Evolutionary conservation across 1,284 basidiomycete species (phyloP).

Genomic region (Bondarzewia mesenterica): DNA sequence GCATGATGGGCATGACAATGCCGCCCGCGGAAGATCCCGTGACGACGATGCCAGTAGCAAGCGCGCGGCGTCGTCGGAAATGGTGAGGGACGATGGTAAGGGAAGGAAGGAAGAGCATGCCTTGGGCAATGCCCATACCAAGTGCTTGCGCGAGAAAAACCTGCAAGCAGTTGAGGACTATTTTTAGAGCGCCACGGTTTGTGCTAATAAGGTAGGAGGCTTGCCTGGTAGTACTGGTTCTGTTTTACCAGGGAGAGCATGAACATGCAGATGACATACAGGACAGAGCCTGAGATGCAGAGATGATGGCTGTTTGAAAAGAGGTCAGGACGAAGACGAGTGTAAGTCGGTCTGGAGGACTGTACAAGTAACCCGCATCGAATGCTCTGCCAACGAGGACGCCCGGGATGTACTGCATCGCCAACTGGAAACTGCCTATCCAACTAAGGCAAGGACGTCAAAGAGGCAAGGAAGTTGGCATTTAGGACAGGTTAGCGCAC

Average conservation of each 20-base stretch:
- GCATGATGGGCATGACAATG: conserved; percentile 31
- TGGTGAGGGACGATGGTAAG: conserved; percentile 40
- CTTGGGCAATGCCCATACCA: conserved; percentile 43
- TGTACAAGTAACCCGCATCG: conserved; percentile 1
- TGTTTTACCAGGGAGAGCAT: not conserved
- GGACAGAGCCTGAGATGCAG: not conserved
- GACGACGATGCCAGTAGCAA: conserved; percentile 43
- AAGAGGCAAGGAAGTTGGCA: not conserved
- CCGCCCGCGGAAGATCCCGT: conserved; percentile 34
- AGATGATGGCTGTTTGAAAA: not conserved
- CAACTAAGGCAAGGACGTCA: not conserved
- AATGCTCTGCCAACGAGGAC: not conserved
- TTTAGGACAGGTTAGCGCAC: not conserved
- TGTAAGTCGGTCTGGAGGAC: not conserved
- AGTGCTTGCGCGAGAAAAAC: conserved; percentile 44
- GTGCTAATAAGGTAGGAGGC: not conserved
- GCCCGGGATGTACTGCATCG: not conserved
- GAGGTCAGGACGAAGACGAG: no score
- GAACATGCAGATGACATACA: not conserved
- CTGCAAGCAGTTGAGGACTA: conserved; percentile 21
- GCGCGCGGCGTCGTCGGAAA: conserved; percentile 35
- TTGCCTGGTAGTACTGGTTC: not conserved
- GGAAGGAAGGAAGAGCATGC: conserved; percentile 44
- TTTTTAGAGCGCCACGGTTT: not conserved
- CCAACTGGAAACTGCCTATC: conserved; percentile 1